Conservation (phyloP, 2,329 filamentous ascomycete species). For the Ophiobolus disseminans region DNA sequence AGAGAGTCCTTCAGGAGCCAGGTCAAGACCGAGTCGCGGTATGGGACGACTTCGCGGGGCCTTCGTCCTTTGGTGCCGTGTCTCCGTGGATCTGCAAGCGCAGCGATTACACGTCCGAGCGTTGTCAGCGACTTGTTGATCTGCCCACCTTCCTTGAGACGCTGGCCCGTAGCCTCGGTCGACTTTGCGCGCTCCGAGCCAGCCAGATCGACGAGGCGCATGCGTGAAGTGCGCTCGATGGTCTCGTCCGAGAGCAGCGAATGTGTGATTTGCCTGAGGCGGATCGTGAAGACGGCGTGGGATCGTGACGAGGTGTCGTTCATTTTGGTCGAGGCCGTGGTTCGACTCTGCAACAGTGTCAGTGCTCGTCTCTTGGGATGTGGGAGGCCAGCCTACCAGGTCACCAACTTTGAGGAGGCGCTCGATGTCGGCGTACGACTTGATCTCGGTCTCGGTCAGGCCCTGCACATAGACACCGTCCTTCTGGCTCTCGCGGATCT, state of each 20-base stretch:
- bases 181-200: slow-evolving; percentile 94
- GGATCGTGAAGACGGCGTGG: slow-evolving; percentile 97
- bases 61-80: slow-evolving; percentile 50
- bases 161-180: slow-evolving; percentile 90
- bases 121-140: slow-evolving; percentile 99
- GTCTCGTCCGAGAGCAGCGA: slow-evolving; percentile 98
- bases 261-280: slow-evolving; percentile 97
- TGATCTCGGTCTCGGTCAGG: slow-evolving; percentile 89
- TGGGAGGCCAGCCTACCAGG: slow-evolving; percentile 46
- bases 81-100: slow-evolving; percentile 74
- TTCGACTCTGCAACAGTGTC: slow-evolving; percentile 66
- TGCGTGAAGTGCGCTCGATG: slow-evolving; percentile 90
- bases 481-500: slow-evolving; percentile 92
- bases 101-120: slow-evolving; percentile 92
- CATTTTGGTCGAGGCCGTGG: slow-evolving; percentile 96
- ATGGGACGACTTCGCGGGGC: slow-evolving; percentile 76
- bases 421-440: slow-evolving; percentile 84
- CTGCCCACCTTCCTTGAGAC: slow-evolving; percentile 92
- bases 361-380: slow-evolving; percentile 5
- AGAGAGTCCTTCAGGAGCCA: slow-evolving; percentile 95
- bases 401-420: slow-evolving; percentile 92
- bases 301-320: slow-evolving; percentile 97
- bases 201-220: slow-evolving; percentile 92
- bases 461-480: slow-evolving; percentile 98
- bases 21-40: slow-evolving; percentile 83